Conservation (phyloP, 2,329 filamentous ascomycete species). For the Cladosporium sp. region DNA sequence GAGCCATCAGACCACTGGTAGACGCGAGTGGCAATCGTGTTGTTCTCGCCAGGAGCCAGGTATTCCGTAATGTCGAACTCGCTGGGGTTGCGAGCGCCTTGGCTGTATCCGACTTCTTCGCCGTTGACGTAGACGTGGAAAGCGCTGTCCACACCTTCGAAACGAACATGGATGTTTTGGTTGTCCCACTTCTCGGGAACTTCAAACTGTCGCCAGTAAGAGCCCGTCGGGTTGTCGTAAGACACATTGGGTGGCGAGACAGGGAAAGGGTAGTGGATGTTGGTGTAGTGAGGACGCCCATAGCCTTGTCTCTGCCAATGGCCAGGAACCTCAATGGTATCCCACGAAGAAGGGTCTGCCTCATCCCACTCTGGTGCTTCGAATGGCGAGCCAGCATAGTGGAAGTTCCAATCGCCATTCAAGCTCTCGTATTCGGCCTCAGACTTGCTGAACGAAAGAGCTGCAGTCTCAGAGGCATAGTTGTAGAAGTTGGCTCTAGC, state of each 20-base stretch:
- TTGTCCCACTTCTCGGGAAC: constrained; percentile 48
- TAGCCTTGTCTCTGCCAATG: constrained; percentile 70
- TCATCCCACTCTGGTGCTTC: constrained; percentile 8
- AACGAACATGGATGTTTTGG: constrained; percentile 57
- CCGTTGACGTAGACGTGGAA: constrained; percentile 68
- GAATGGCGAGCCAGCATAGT: constrained; percentile 1
- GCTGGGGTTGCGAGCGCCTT: constrained; percentile 63
- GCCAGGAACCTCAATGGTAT: constrained; percentile 57
- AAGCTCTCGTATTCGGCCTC: constrained; percentile 7
- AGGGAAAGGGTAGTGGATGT: constrained; percentile 62
- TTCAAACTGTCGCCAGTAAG: constrained; percentile 53
- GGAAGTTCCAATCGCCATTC: constrained; percentile 9
- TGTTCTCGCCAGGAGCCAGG: constrained; percentile 44
- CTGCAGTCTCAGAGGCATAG: constrained; percentile 8
- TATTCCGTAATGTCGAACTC: constrained; percentile 62
- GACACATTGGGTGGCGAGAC: constrained; percentile 60
- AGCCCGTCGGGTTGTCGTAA: constrained; percentile 59
- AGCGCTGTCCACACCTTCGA: constrained; percentile 67
- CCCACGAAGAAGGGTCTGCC: constrained; percentile 35
- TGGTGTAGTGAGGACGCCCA: constrained; percentile 65
- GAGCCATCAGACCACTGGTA: constrained; percentile 66
- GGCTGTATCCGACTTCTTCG: constrained; percentile 59
- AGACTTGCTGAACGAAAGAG: constrained; percentile 5
- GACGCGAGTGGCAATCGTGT: constrained; percentile 57
- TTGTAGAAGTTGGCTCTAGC: constrained; percentile 12